These are phyloP conservation scores for Cucurbita argyrosperma DNA, from an alignment of 306 rosid genomes.

Conservation along the genomic window DNA sequence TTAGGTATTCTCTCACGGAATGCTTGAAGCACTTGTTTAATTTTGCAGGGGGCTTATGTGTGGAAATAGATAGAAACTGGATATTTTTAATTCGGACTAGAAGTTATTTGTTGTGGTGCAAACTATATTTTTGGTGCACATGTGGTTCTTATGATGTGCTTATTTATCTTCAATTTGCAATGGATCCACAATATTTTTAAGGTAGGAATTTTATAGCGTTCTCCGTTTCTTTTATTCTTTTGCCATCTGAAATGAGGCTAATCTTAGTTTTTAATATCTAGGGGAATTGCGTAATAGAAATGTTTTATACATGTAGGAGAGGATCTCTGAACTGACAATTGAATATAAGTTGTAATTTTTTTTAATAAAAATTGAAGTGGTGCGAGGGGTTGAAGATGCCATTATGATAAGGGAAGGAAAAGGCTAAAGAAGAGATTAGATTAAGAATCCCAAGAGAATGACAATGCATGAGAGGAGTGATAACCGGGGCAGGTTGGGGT, in stretches of 20 bases:
- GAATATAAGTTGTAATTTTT: too few species aligned
- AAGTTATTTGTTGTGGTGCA: neutral
- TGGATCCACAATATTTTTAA: neutral
- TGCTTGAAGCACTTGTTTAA: neutral
- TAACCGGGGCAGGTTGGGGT: too few species aligned
- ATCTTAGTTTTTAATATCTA: neutral
- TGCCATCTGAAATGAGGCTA: neutral
- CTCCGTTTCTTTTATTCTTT: neutral
- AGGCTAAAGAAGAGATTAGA: too few species aligned
- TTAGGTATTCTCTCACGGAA: slow-evolving; percentile 16
- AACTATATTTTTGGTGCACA: neutral
- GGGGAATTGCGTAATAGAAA: neutral
- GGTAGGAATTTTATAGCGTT: neutral
- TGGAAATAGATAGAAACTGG: neutral
- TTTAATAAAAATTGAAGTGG: too few species aligned
- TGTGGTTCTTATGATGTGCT: too few species aligned
- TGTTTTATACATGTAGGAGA: neutral
- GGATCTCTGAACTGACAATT: too few species aligned
- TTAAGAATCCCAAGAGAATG: too few species aligned
- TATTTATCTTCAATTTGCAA: neutral
- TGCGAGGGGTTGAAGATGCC: too few species aligned
- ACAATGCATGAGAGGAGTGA: too few species aligned
- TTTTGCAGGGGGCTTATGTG: neutral
- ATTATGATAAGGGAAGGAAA: too few species aligned
- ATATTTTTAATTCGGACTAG: neutral